Conservation (phyloP, 2,329 filamentous ascomycete genomes). For the Fusarium sp. region DNA sequence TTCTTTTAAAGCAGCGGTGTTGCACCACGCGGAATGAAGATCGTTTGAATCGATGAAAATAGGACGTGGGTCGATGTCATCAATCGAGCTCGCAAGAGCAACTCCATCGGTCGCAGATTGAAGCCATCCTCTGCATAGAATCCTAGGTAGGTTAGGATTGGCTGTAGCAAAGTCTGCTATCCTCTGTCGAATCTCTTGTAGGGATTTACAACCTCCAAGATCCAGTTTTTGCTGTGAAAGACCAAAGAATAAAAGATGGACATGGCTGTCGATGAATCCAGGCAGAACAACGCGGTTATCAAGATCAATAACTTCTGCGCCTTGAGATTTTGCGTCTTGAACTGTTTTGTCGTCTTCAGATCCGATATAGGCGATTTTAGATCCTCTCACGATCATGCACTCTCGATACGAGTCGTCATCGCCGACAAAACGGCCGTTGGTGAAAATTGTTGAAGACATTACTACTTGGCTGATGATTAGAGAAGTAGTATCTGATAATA, state of each 20-base stretch:
- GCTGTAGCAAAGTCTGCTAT: conserved; percentile 53
- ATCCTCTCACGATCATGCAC: conserved; percentile 9
- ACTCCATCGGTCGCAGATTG: conserved; percentile 49
- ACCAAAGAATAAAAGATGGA: conserved; percentile 60
- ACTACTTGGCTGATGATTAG: background rate
- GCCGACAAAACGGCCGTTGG: background rate
- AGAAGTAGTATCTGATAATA: no score
- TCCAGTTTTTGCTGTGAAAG: conserved; percentile 58
- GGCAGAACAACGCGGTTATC: conserved; percentile 52
- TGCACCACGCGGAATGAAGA: conserved; percentile 62
- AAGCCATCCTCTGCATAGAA: conserved; percentile 61
- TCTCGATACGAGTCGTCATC: background rate
- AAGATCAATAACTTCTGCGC: conserved; percentile 41
- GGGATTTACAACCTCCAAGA: conserved; percentile 52
- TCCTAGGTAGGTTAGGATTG: conserved; percentile 53
- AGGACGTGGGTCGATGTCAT: conserved; percentile 58
- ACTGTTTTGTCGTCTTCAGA: background rate
- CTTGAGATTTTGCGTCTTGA: background rate
- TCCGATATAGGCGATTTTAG: conserved; percentile 19
- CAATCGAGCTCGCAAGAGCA: conserved; percentile 52
- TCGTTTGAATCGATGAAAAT: conserved; percentile 63
- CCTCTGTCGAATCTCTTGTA: conserved; percentile 54
- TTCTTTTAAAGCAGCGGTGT: conserved; percentile 56
- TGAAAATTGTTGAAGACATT: background rate
- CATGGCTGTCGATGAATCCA: conserved; percentile 62